Base-by-base conservation (phyloP, 1,139 yeast genomes). In the Zygosaccharomyces pseudobailii region DNA sequence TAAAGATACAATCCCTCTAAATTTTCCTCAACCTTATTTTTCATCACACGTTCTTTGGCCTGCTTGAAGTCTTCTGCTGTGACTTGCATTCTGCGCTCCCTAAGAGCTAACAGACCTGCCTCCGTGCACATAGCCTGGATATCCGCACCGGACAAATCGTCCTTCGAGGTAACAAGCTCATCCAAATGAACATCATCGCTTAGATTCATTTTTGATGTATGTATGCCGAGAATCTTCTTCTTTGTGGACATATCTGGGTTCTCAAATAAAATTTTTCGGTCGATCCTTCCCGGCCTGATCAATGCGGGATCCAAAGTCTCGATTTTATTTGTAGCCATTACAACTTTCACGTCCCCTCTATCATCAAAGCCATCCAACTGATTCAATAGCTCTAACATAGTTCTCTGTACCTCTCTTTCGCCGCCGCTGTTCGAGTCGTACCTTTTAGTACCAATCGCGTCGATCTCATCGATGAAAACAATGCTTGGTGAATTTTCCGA, bases 311-410 rank as follows among this genome's bases (percentile, higher is more conserved):
- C 99, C 61, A 94, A 77, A 24, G 89, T 79, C 69, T 92, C 98
- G 60, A 92, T 90, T 67, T 85, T 90, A 71, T 94, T 94, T 17
- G 99, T 94, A 20, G 99, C 99, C 98, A 94, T 92, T 55, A 94
- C 89, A 37, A 94, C 98, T 74, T 94, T 94, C 56, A 94, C 95
- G 65, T 92, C 98, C 46, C 97, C 97, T 63, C 97, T 79, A 69
- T 90, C 97, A 67, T 94, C 98, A 66, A 94, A 94, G 36, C 99
- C 99, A 68, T 94, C 99, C 61, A 94, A 78, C 71, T 94, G 98
- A 68, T 92, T 94, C 63, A 94, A 78, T 62, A 94, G 75, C 71
- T 94, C 98, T 79, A 94, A 76, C 97, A 94, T 90, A 24, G 98
- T 94, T 75, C 98, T 83, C 72, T 94, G 98, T 57, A 94, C 88